Conservation (phyloP, 495 filamentous ascomycete genomes). For the Xylaria intraflava region DNA sequence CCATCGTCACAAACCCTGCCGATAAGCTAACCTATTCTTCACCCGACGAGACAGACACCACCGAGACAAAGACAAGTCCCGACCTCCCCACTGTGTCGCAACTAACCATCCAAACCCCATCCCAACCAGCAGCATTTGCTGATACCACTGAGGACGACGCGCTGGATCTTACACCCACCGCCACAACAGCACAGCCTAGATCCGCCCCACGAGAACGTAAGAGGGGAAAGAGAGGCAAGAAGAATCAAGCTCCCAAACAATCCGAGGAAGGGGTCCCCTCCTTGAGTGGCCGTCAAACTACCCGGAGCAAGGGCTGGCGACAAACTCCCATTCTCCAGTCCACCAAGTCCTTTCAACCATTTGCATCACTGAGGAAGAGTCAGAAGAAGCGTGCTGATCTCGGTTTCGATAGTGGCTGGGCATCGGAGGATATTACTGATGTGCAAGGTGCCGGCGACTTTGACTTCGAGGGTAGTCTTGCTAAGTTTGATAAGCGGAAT, state of each 20-base stretch:
- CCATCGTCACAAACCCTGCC: conserved; percentile 14
- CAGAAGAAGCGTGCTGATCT: conserved; percentile 44
- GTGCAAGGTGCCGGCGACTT: conserved; percentile 95
- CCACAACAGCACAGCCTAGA: conserved; percentile 3
- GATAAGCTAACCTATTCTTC: conserved; percentile 22
- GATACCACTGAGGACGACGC: conserved; percentile 7
- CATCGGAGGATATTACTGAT: conserved; percentile 91
- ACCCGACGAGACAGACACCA: conserved; percentile 19
- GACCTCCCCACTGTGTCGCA: conserved; percentile 1
- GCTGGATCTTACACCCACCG: conserved; percentile 5
- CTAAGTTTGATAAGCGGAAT: conserved; percentile 86
- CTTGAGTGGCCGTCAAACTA: conserved; percentile 13
- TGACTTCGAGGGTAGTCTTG: conserved; percentile 79
- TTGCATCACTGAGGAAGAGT: conserved; percentile 49
- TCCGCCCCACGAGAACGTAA: conserved; percentile 20
- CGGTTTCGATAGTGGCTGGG: conserved; percentile 79
- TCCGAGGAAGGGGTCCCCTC: conserved; percentile 11
- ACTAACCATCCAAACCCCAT: conserved; percentile 12
- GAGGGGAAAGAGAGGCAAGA: conserved; percentile 28
- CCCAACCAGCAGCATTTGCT: not conserved
- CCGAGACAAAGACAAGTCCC: conserved; percentile 1
- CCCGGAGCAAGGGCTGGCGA: conserved; percentile 67
- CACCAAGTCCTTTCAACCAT: conserved; percentile 49
- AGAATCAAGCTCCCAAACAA: conserved; percentile 21
- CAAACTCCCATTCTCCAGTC: conserved; percentile 72